Conservation (phyloP, 805 yeast genomes). For the Monosporozyma servazzii region DNA sequence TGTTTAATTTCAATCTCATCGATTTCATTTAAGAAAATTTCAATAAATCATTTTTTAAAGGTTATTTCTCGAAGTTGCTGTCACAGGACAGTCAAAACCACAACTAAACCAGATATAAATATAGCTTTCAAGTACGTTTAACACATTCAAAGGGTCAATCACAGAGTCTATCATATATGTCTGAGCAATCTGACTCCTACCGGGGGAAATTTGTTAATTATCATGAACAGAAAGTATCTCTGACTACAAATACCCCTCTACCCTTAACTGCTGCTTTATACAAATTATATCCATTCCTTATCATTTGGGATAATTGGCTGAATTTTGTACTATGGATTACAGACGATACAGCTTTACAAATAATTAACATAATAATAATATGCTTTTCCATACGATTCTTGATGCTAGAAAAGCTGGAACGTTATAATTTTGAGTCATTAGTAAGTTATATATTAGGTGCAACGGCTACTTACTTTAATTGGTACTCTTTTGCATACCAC, state of each 20-base stretch:
- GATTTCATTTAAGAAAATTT: not conserved
- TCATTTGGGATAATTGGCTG: conserved; percentile 20
- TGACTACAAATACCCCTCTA: conserved; percentile 17
- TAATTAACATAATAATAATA: conserved; percentile 17
- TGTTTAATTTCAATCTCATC: not conserved
- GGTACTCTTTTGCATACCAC: conserved; percentile 15
- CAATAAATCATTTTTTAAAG: not conserved
- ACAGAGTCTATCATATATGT: not conserved
- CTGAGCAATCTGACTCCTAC: not conserved
- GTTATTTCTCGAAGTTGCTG: not conserved
- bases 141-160: not conserved
- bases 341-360: conserved; percentile 21
- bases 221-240: conserved; percentile 17
- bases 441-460: conserved; percentile 17
- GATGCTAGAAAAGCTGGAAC: not conserved
- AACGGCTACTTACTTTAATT: conserved; percentile 9
- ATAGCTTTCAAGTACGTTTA: too few species aligned
- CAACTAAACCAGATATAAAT: not conserved
- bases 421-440: not conserved
- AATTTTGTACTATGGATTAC: conserved; percentile 24
- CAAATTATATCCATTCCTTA: conserved; percentile 21
- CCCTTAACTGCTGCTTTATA: conserved; percentile 16
- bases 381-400: conserved; percentile 11
- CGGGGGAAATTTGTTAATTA: conserved; percentile 14
- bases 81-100: not conserved